Percentiles rank a stretch among this genome's conserved stretches.
phyloP scores from a whole-genome alignment of 73 alveolate genomes.

The Breviolum minutum region DNA sequence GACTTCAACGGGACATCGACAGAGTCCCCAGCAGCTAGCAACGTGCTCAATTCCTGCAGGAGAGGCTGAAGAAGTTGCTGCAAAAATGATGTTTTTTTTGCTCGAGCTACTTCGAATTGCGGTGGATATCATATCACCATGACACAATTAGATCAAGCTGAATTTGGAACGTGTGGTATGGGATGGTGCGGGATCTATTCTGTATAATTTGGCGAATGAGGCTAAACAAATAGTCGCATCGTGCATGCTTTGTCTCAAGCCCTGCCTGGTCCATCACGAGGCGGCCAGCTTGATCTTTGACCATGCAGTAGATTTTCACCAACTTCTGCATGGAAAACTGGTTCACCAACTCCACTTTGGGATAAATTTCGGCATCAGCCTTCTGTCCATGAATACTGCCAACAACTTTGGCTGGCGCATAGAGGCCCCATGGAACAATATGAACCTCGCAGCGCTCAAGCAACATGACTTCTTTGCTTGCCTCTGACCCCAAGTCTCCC shows the following conservation, averaged over 20 bases:
- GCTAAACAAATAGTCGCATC: too few relatives aligned
- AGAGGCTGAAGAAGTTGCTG: background rate
- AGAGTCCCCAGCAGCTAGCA: constrained; percentile 38
- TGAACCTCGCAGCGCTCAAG: constrained; percentile 21
- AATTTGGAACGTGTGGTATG: too few relatives aligned
- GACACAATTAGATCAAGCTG: too few relatives aligned
- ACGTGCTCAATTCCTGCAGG: background rate
- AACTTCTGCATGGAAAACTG: background rate
- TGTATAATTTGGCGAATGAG: too few relatives aligned
- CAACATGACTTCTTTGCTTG: background rate
- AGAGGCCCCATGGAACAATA: constrained; percentile 84
- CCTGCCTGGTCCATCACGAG: constrained; percentile 7
- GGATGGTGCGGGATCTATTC: too few relatives aligned
- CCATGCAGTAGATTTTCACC: background rate
- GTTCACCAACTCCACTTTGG: constrained; percentile 32
- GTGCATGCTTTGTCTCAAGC: background rate
- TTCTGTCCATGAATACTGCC: background rate
- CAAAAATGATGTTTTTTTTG: background rate
- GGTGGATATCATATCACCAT: background rate
- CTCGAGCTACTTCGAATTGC: background rate
- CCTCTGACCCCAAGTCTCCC: background rate
- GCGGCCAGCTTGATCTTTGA: background rate
- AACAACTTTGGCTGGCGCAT: constrained; percentile 55
- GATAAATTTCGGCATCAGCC: constrained; percentile 14
- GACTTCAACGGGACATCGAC: constrained; percentile 2